A percentile compares a stretch with the other conserved stretches of the same genome.
Evolutionary conservation across 108 stramenopile genomes (phyloP).

Genomic region (Chaetoceros tenuissimus): DNA sequence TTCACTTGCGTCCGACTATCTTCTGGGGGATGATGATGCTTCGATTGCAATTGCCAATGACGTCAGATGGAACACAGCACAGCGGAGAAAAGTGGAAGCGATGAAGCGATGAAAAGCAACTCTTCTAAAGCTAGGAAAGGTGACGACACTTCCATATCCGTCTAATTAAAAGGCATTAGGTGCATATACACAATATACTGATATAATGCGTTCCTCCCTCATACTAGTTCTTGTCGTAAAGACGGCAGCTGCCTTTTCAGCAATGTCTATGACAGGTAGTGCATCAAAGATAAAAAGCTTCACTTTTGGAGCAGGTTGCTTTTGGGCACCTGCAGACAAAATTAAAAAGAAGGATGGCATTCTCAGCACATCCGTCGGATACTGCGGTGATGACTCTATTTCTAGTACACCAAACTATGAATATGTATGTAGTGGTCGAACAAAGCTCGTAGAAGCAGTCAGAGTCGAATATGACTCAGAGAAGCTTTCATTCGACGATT

Average conservation of each 20-base stretch:
- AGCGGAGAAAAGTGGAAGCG: no score
- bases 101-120: no score
- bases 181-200: no score
- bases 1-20: no score
- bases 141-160: no score
- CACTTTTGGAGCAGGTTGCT: background rate
- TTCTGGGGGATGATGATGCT: no score
- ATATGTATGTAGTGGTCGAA: background rate
- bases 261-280: background rate
- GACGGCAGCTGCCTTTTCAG: background rate
- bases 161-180: no score
- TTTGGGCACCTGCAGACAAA: background rate
- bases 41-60: no score
- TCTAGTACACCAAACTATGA: background rate
- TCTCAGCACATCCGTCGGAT: background rate
- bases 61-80: no score
- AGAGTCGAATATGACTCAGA: background rate
- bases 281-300: background rate
- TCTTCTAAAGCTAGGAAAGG: no score
- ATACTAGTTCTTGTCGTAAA: background rate
- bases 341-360: background rate
- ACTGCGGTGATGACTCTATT: background rate
- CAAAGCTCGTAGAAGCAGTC: background rate
- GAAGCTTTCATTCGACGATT: background rate
- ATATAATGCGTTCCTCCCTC: no score